Base-by-base conservation (phyloP, 225 moss, liverwort and hornwort species). In the Physcomitrellopsis africana region DNA sequence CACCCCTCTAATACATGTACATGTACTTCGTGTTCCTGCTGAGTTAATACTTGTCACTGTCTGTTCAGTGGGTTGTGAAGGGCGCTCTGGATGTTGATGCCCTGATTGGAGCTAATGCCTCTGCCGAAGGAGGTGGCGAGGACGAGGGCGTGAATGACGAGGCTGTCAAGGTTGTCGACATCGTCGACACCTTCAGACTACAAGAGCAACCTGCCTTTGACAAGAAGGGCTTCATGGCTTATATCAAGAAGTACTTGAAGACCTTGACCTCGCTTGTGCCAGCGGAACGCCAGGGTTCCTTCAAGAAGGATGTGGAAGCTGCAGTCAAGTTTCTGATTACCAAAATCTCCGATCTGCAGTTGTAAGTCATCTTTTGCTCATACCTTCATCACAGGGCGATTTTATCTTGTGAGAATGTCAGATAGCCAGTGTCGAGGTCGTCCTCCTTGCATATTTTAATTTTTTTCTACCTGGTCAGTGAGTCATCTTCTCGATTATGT, bases 121-220 rank as follows among this genome's bases (percentile, higher is more conserved):
- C 96, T 44, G 90, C 73, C 0, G 96, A 97, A 92, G 96, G 60
- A 51, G 76, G 64, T 24, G 92, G 89, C 3, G 96, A 92, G 10
- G 93, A 91, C 46, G 96, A 97, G 60, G 60, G 96, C 7, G 92
- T 89, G 43, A 83, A 82, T 46, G 96, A 97, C 23, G 7, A 79
- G 27, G 42, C 68, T 0, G 81, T 69, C 68, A 96, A 91, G 80
- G 94, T 94, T 48, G 96, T 96, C 9, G 96, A 97, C 77, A 91
- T 97, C 18, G 67, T 76, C 4, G 94, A 94, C 80, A 96, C 96
- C 3, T 96, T 96, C 79, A 86, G 96, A 79, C 88, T 96, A 37
- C 96, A 94, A 91, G 96, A 96, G 75, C 96, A 96, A 86, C 89
- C 92, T 6, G 0, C 94, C 3, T 96, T 87, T 18, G 92, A 91